These are phyloP conservation scores for Russula compacta DNA, from an alignment of 768 basidiomycete genomes.

Conservation along the genomic window DNA sequence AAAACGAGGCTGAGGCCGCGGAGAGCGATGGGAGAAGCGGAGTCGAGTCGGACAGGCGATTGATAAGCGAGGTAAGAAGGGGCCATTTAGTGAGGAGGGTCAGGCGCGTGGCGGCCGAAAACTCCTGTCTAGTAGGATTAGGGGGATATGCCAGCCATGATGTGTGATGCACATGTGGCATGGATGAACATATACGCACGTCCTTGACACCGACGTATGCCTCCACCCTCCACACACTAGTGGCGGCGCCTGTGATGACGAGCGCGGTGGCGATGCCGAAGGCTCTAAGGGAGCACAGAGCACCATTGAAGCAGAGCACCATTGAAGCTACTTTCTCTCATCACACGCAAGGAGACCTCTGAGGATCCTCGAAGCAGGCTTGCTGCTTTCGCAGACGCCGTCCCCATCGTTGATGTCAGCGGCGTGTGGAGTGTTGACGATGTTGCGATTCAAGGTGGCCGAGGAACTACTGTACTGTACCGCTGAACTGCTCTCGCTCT, in stretches of 20 bases:
- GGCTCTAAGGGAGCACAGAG: slow-evolving; percentile 50
- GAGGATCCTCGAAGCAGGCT: not conserved
- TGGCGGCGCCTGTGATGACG: slow-evolving; percentile 40
- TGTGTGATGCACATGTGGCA: no score
- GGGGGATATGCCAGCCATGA: not conserved
- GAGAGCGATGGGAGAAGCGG: slow-evolving; percentile 17
- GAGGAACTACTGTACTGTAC: not conserved
- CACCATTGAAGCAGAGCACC: slow-evolving; percentile 29
- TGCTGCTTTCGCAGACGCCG: not conserved
- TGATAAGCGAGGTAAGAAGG: slow-evolving; percentile 41
- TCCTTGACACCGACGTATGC: slow-evolving; percentile 43
- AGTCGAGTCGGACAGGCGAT: slow-evolving; percentile 32
- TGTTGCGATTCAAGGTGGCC: not conserved
- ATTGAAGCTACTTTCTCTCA: slow-evolving; percentile 33
- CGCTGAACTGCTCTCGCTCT: not conserved
- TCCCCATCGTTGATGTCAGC: not conserved
- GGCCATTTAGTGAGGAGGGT: slow-evolving; percentile 42
- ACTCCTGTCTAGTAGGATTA: slow-evolving; percentile 48
- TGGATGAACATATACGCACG: slow-evolving; percentile 31
- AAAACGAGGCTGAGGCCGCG: not conserved
- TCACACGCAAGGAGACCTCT: not conserved
- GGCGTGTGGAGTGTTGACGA: not conserved
- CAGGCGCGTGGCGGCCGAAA: slow-evolving; percentile 47
- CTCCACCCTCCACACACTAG: slow-evolving; percentile 41
- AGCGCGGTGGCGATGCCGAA: slow-evolving; percentile 56